These are phyloP conservation scores for Acorus gramineus DNA, from an alignment of 106 monocot genomes.

Conservation along the genomic window DNA sequence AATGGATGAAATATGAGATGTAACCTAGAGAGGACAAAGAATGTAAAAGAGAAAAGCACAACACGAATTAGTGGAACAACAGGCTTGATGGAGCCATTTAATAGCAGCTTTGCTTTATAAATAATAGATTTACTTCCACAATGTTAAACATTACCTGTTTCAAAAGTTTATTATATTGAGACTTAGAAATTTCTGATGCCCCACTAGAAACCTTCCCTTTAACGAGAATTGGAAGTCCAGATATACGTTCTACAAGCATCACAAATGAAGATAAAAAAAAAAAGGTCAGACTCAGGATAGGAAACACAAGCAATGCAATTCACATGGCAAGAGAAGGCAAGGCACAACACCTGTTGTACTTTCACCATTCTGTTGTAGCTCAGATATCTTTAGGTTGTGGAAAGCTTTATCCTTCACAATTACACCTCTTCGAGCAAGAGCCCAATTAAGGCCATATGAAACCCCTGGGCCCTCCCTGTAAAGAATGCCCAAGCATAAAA, in stretches of 20 bases:
- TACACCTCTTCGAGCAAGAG: conserved; percentile 77
- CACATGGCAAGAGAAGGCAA: background rate
- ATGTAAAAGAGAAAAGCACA: background rate
- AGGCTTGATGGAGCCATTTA: too few relatives aligned
- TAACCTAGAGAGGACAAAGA: conserved; percentile 50
- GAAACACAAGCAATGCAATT: background rate
- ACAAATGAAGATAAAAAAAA: background rate
- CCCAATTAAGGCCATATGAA: conserved; percentile 62
- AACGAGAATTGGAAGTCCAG: conserved; percentile 47
- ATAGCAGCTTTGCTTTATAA: too few relatives aligned
- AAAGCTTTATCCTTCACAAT: conserved; percentile 71
- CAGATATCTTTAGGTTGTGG: conserved; percentile 51
- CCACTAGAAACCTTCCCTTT: conserved; percentile 59
- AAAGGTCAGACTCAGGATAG: background rate
- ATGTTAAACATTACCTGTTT: conserved; percentile 41
- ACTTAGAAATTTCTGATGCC: conserved; percentile 52
- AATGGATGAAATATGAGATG: conserved; percentile 72
- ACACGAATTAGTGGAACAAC: background rate
- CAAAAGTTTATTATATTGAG: conserved; percentile 72
- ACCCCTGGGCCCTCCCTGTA: conserved; percentile 44
- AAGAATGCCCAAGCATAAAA: too few relatives aligned
- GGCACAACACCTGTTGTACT: conserved; percentile 27
- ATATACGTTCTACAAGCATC: conserved; percentile 30
- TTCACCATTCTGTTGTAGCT: conserved; percentile 59
- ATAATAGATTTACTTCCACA: too few relatives aligned